Base-by-base conservation (phyloP, 106 monocot genomes). In the Phalaenopsis aphrodite region DNA sequence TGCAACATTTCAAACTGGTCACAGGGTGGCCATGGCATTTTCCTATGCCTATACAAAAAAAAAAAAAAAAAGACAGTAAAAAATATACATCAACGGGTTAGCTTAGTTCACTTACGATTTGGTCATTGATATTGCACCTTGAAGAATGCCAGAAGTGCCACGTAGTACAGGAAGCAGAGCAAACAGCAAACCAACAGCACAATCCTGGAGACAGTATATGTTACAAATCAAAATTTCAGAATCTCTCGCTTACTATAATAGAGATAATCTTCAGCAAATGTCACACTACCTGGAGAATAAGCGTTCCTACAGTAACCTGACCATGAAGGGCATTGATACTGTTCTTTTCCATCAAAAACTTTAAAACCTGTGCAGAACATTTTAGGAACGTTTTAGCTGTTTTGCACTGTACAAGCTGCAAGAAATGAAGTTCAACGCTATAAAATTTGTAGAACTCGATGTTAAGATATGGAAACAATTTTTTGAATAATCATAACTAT, bases 141-240 rank as follows among this genome's bases (percentile, higher is more conserved):
- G 94, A 75, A 94, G 87, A 72, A 92, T 79, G 79, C 97, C 94
- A 81, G 92, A 97, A 58, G 92, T 87, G 11, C 97, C 97, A 79
- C 97, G 87, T 56, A 97, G 87, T 86, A 97, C 82, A n/a, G 97
- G 97, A 81, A 97, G 92, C 71, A 97, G 71, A 42, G 97, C 97
- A 89, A 97, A 97, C 73, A 97, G 83, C 82, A 97, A 86, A 65
- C 97, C 97, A 82, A 97, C 97, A 83, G 97, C 97, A 85, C 97
- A 97, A 84, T 97, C 97, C 97, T 97, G 82, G 55, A 18, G 41
- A 39, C 12, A 81, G 73, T 24, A 39, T 7, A 65, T 45, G 45
- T 41, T 78, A 2, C 48, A 19, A 75, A 76, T 66, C 5, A 82
- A 46, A 39, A 47, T 41, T 41, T 8, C 56, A 55, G 14, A 45